phyloP scores from a whole-genome alignment of 176 grass and related monocot species.

The Echinochloa phyllopogon region DNA sequence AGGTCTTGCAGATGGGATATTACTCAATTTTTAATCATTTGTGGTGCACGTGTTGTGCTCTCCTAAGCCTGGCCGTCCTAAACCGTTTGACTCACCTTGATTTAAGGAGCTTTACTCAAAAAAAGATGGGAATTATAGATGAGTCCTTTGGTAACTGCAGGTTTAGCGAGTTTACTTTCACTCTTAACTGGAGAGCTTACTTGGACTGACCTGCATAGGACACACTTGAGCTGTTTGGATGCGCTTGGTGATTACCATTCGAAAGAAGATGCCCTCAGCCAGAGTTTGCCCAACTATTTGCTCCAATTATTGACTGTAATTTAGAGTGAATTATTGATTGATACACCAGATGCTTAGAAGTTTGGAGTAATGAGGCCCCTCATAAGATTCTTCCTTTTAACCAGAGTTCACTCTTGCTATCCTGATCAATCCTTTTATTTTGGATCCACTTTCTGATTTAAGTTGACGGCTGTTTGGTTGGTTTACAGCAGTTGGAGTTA shows the following conservation, averaged over 20 bases:
- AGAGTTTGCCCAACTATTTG: not conserved
- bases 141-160: not conserved
- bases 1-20: not conserved
- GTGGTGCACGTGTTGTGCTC: not conserved
- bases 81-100: not conserved
- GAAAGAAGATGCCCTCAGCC: not conserved
- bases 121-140: not conserved
- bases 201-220: not conserved
- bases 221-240: not conserved
- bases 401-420: not conserved
- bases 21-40: not conserved
- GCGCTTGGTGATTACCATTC: not conserved
- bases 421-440: not conserved
- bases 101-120: not conserved
- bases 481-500: constrained; percentile 15
- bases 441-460: not conserved
- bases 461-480: constrained; percentile 12
- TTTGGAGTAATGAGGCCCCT: not conserved
- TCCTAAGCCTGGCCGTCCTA: not conserved
- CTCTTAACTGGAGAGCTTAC: not conserved
- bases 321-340: not conserved
- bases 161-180: not conserved
- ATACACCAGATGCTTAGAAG: not conserved
- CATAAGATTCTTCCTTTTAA: not conserved
- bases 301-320: not conserved